Base-by-base conservation (phyloP, 169 alveolate species). In the Plasmodium cynomolgi region DNA sequence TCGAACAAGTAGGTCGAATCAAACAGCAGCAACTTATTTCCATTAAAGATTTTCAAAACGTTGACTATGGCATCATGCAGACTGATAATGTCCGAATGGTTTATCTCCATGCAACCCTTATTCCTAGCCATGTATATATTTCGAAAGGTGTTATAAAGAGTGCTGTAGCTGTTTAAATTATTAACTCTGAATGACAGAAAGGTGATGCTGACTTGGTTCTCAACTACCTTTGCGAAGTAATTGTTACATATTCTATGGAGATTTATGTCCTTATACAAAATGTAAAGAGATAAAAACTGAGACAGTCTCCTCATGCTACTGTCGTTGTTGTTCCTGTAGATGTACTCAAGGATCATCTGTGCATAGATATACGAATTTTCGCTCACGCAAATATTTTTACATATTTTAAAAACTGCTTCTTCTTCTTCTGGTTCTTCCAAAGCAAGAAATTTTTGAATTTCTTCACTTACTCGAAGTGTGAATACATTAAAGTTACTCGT, bases 281-380 rank as follows among this genome's bases (percentile, higher is more conserved):
- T 90, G 47, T 90, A 90, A 13, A 90, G 91, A 39, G 84, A 93
- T 8, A 96, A 80, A 85, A 96, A 95, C 84, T 98, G 99, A 4
- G 99, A 97, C n/a, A 98, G 88, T 50, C 99, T 95, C 9, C 99
- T 91, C 84, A 98, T 97, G 3, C 99, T 98, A 13, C 96, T 88
- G 39, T 98, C 99, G 20, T 97, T 97, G 33, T 98, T 82, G 98
- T 98, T 97, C 68, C 96, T 96, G 47, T 97, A 96, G 74, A 97
- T 97, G 73, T 97, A 98, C 62, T 97, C 98, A 33, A 98, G 96
- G 68, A 98, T 95, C 29, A 98, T 98, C 54, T 97, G 98, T 37
- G 99, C 97, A 96, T 98, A 98, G 84, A 98, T 96, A 39, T 97
- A 98, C 2, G 99, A 98, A 83, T 97, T 97, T 91, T 98, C 99